A percentile compares a stretch with the other conserved stretches of the same genome.
Conservation (phyloP, 106 monocot species). For the Acorus calamus region DNA sequence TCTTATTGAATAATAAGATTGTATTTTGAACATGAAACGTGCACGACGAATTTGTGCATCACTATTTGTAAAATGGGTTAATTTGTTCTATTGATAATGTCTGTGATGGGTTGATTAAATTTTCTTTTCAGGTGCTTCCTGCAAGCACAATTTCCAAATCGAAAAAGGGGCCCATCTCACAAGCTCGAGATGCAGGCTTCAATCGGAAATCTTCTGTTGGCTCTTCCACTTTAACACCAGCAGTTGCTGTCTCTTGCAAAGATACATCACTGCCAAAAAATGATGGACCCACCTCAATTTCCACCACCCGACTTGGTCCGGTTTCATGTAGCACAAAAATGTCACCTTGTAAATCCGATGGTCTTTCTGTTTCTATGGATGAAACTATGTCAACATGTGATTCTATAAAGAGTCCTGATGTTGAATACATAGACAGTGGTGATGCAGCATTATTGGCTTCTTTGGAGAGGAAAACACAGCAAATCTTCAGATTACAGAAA, state of each 20-base stretch:
- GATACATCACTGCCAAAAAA: background rate
- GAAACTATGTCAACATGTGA: conserved; percentile 82
- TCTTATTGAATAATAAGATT: no score
- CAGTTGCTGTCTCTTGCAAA: conserved; percentile 2
- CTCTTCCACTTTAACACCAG: conserved; percentile 14
- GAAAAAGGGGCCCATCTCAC: conserved; percentile 26
- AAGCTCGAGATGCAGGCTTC: conserved; percentile 3
- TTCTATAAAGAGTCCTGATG: conserved; percentile 81
- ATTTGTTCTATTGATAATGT: background rate
- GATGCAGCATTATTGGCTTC: conserved; percentile 58
- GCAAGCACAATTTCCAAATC: conserved; percentile 10
- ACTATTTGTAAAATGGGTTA: no score
- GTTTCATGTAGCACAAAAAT: conserved; percentile 33
- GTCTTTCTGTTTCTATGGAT: conserved; percentile 49
- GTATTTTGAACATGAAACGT: no score
- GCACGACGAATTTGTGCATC: no score
- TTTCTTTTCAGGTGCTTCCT: conserved; percentile 4
- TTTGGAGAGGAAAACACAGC: conserved; percentile 50
- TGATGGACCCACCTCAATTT: conserved; percentile 6
- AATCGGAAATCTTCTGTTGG: conserved; percentile 11
- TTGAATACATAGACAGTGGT: conserved; percentile 80
- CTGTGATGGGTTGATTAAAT: background rate
- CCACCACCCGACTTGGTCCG: conserved; percentile 8
- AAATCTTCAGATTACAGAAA: conserved; percentile 61
- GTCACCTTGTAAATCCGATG: conserved; percentile 30